phyloP scores from a whole-genome alignment of 2,329 filamentous ascomycete genomes.

The Sclerotinia glacialis region DNA sequence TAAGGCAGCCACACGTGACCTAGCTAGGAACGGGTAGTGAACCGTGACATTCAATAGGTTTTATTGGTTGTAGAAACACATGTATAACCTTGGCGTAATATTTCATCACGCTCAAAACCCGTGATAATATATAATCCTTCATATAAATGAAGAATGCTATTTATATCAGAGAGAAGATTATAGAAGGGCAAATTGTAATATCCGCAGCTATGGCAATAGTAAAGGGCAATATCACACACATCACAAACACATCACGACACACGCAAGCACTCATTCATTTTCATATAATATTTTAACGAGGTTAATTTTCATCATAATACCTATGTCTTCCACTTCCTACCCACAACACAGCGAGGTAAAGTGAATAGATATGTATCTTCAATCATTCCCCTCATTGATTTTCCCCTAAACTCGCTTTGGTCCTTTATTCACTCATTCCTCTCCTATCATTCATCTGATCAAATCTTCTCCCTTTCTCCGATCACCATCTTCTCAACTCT shows the following conservation, averaged over 20 bases:
- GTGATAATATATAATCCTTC: too few species aligned
- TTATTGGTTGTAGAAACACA: too few species aligned
- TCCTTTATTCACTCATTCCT: not conserved
- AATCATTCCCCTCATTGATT: not conserved
- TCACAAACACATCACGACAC: not conserved
- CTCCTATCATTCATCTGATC: slow-evolving; percentile 1
- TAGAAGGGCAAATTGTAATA: not conserved
- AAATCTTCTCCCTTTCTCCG: not conserved
- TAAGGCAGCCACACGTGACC: too few species aligned
- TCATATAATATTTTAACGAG: not conserved
- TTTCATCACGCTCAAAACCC: too few species aligned
- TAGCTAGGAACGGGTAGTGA: too few species aligned
- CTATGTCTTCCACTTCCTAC: not conserved
- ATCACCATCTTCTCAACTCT: not conserved
- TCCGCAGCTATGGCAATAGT: too few species aligned
- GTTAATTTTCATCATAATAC: not conserved
- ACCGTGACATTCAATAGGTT: too few species aligned
- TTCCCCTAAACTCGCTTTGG: not conserved
- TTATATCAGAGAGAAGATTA: not conserved
- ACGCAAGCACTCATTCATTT: not conserved
- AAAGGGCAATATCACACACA: not conserved
- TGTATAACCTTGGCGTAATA: too few species aligned
- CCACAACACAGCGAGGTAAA: not conserved
- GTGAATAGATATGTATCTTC: not conserved
- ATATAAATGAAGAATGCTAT: not conserved